Evolutionary conservation across 768 basidiomycete genomes (phyloP), one percentile per base, ranked within the genome.

Genomic region (Arthromyces matolae): DNA sequence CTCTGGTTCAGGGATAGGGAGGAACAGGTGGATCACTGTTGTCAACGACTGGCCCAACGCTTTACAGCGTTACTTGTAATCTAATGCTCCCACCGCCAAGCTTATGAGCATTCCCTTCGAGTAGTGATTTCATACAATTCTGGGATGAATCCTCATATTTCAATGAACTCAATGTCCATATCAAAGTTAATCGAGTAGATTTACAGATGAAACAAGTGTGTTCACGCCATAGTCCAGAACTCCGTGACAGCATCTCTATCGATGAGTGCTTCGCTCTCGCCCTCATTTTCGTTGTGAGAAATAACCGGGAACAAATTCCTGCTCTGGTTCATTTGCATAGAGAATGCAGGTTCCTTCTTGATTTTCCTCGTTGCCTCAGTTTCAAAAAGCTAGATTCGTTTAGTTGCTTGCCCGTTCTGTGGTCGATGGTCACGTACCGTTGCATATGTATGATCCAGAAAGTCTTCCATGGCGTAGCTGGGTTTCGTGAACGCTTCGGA

Each of bases 401-500:
- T 37, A 23, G 42, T 20, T 24, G 31, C 9, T 25, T 48, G 4
- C 8, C 13, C 18, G 18, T 16, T 36, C 0, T 14, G 27, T 22
- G 9, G 18, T n/a, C n/a, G 14, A 13, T 4, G 29, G 10, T 3
- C 18, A 43, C 8, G 65, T 83, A 93, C 90, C 55, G 90, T 91
- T 31, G 75, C 78, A 58, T 91, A 93, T 2, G 89, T 88, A 62
- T 98, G 95, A 64, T 98, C 96, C 61, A 97, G 65, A 65, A 98
- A 99, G 62, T 98, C 95, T 56, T 98, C 95, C 81, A 96, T 80
- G 12, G 81, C 72, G 65, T 93, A 97, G 28, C 74, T 76, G 14
- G 86, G 90, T 61, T 95, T 97, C n/a, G 92, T 97, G 68, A 99
- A 96, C 4, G 88, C 85, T 61, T 94, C 93, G 10, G 76, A 76